Evolutionary conservation across 1,284 basidiomycete species (phyloP).

Genomic region (Neonothopanus nambi): DNA sequence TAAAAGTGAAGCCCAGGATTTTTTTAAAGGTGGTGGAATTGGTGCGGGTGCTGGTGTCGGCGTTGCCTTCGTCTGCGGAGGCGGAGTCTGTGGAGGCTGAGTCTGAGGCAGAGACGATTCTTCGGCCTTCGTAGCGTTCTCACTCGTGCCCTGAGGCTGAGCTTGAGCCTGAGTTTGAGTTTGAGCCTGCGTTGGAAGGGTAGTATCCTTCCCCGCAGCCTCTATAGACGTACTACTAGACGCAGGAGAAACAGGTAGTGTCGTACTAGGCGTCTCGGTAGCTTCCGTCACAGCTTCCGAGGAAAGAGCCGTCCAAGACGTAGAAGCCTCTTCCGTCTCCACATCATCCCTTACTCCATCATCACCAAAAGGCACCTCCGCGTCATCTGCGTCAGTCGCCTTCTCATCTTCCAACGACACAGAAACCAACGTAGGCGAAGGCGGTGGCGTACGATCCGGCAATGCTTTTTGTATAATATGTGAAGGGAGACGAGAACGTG

Average conservation of each 20-base stretch:
- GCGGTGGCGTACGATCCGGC: constrained; percentile 43
- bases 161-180: constrained; percentile 14
- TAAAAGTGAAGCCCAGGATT: constrained; percentile 80
- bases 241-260: constrained; percentile 53
- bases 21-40: constrained; percentile 45
- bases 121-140: constrained; percentile 6
- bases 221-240: constrained; percentile 63
- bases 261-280: constrained; percentile 9
- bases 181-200: neutral
- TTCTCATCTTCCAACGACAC: constrained; percentile 23
- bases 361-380: no score
- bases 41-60: constrained; percentile 28
- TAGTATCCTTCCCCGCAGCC: neutral
- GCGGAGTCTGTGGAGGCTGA: constrained; percentile 9
- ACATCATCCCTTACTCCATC: no score
- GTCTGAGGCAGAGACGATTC: neutral
- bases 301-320: neutral
- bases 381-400: neutral
- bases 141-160: constrained; percentile 13
- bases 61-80: constrained; percentile 8
- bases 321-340: neutral
- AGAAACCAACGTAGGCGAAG: constrained; percentile 27
- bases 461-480: constrained; percentile 54
- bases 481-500: constrained; percentile 56
- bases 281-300: constrained; percentile 1